Evolutionary conservation across 805 yeast species (phyloP).

Genomic region (Saccharomycopsis sp.): DNA sequence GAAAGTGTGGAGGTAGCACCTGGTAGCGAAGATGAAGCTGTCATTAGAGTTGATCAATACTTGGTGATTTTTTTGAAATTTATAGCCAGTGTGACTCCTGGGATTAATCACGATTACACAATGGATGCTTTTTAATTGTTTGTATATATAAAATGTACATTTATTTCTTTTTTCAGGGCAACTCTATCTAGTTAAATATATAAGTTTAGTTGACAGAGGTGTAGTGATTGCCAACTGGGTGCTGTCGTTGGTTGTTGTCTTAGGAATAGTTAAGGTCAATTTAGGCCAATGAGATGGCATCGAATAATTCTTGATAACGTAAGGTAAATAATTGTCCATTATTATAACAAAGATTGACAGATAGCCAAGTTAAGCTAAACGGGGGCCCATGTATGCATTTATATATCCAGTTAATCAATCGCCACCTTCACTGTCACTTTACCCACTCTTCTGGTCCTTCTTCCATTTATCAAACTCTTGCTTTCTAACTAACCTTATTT

Average conservation of each 20-base stretch:
- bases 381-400: background rate
- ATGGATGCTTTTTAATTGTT: constrained; percentile 75
- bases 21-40: constrained; percentile 33
- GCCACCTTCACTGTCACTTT: too few relatives aligned
- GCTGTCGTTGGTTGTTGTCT: too few relatives aligned
- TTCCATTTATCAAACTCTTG: constrained; percentile 45
- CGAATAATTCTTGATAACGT: too few relatives aligned
- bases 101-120: constrained; percentile 96
- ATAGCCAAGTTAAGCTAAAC: too few relatives aligned
- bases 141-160: too few relatives aligned
- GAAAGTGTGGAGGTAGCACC: constrained; percentile 39
- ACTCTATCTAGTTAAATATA: too few relatives aligned
- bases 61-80: constrained; percentile 84
- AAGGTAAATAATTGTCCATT: too few relatives aligned
- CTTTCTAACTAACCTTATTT: constrained; percentile 42
- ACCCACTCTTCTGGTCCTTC: background rate
- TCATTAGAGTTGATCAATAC: constrained; percentile 85
- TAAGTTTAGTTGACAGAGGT: background rate
- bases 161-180: too few relatives aligned
- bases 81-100: constrained; percentile 95
- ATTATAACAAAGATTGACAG: too few relatives aligned
- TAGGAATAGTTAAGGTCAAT: too few relatives aligned
- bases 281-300: too few relatives aligned
- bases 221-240: background rate
- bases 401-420: background rate